Conservation (phyloP, 352 stramenopile genomes). For the Globisporangium polare region DNA sequence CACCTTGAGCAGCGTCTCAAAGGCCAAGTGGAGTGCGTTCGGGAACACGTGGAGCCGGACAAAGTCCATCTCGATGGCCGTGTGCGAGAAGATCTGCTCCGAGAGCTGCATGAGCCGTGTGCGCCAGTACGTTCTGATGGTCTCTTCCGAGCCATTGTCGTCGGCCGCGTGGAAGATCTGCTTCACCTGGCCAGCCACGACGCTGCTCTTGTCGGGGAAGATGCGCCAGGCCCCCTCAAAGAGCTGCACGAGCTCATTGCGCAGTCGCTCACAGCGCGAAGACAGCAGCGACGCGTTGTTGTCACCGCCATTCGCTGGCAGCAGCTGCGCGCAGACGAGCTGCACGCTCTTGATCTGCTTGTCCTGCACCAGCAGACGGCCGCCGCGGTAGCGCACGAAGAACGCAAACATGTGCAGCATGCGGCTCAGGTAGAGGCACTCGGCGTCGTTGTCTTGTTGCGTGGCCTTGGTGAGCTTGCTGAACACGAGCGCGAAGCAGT, state of each 20-base stretch:
- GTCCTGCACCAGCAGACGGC: conserved; percentile 39
- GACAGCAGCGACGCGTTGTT: conserved; percentile 37
- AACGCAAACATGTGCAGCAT: conserved; percentile 50
- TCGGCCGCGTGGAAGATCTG: conserved; percentile 39
- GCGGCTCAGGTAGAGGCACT: conserved; percentile 66
- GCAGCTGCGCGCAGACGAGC: conserved; percentile 33
- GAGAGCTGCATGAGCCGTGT: conserved; percentile 50
- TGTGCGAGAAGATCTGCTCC: conserved; percentile 43
- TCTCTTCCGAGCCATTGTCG: conserved; percentile 4
- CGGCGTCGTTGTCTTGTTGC: conserved; percentile 29
- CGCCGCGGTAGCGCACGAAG: conserved; percentile 57
- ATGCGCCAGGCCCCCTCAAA: conserved; percentile 70
- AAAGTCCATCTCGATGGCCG: conserved; percentile 45
- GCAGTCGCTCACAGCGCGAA: conserved; percentile 31
- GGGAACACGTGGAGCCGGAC: conserved; percentile 54
- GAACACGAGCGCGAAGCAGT: conserved; percentile 56
- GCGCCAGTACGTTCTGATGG: conserved; percentile 41
- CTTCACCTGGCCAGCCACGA: conserved; percentile 35
- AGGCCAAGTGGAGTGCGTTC: conserved; percentile 44
- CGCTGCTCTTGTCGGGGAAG: conserved; percentile 35
- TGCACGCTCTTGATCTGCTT: conserved; percentile 37
- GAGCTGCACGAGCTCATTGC: conserved; percentile 39
- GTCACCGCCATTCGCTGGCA: conserved; percentile 9
- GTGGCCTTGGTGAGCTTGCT: conserved; percentile 40
- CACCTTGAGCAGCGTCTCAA: conserved; percentile 36